Evolutionary conservation across 2,329 filamentous ascomycete genomes (phyloP), one percentile per base, ranked within the genome.

Genomic region (Aureobasidium sp.): DNA sequence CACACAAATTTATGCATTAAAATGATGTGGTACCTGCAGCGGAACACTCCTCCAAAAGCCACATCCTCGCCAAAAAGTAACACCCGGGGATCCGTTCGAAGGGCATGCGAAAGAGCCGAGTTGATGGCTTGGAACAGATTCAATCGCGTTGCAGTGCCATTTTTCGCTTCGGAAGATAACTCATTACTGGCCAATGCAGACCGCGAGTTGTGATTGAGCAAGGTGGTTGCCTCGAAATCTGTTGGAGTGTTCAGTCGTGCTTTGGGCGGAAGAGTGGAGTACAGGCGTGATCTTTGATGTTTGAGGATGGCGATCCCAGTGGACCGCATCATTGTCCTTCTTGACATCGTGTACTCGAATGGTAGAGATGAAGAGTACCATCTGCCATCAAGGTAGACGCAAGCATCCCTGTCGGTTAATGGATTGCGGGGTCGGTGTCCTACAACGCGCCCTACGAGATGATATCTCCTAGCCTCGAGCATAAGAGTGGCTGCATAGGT

Each of bases 81-180:
- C 26, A 96, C 91, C 20, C 87, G 86, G 66, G 96, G 90, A 69
- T 97, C 92, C 39, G 87, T 84, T 17, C 88, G 84, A 32, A 99
- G 82, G 27, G 93, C 90, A 63, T 88, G 89, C 26, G 89, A 84
- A 26, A 99, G 81, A 12, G 93, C 92, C 67, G 93, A 87, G 73
- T 97, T 97, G 79, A 99, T 86, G 56, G 94, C 88, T 73, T 96
- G 91, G 78, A 94, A 97, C 41, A 97, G 83, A 76, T 97, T 97
- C 82, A 95, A 88, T 67, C 90, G 88, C 73, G 90, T 91, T 2
- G 91, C 93, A 17, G 82, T 82, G 48, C 72, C 72, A 64, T 68
- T 68, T 27, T 68, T 68, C 17, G 68, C 70, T 48, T 67, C 65
- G 8, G 64, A 50, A 1, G 87, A 82, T 5, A 97, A 84, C 70